A percentile compares a stretch with the other conserved stretches of the same genome.
Evolutionary conservation across 495 filamentous ascomycete species (phyloP).

Genomic region (Aspergillus ostianus): DNA sequence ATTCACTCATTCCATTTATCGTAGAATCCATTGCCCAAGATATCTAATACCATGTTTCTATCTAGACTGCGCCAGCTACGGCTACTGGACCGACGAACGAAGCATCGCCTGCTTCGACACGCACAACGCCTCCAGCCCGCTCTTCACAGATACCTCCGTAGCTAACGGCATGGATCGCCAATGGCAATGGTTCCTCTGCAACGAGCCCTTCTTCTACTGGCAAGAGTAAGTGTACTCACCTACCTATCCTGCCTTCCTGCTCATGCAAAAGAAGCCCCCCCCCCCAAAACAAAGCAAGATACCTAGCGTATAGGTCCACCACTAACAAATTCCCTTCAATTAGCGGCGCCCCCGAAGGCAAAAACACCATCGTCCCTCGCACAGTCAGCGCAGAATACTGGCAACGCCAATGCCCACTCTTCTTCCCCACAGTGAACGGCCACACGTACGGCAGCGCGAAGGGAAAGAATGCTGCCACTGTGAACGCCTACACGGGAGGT

Average conservation of each 20-base stretch:
- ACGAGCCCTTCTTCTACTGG: conserved; percentile 63
- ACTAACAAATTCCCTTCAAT: background rate
- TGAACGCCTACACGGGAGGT: conserved; percentile 61
- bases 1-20: background rate
- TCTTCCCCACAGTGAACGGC: conserved; percentile 54
- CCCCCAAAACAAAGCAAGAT: too few relatives aligned
- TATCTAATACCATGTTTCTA: conserved; percentile 19
- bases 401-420: conserved; percentile 56
- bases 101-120: conserved; percentile 57
- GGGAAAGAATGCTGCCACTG: conserved; percentile 49
- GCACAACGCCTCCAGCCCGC: conserved; percentile 53
- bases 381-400: conserved; percentile 56
- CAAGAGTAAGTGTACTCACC: conserved; percentile 43
- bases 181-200: conserved; percentile 67
- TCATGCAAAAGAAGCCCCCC: too few relatives aligned
- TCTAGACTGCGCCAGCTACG: conserved; percentile 42
- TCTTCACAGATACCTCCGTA: conserved; percentile 55
- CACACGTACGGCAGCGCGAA: conserved; percentile 49
- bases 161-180: conserved; percentile 54
- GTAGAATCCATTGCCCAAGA: conserved; percentile 6
- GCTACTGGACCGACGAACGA: conserved; percentile 41
- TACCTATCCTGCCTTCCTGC: background rate
- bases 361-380: conserved; percentile 52
- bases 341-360: conserved; percentile 48
- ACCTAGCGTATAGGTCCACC: too few relatives aligned